These are phyloP conservation scores for Symbiotaphrina buchneri DNA, from an alignment of 495 filamentous ascomycete genomes.

Conservation along the genomic window DNA sequence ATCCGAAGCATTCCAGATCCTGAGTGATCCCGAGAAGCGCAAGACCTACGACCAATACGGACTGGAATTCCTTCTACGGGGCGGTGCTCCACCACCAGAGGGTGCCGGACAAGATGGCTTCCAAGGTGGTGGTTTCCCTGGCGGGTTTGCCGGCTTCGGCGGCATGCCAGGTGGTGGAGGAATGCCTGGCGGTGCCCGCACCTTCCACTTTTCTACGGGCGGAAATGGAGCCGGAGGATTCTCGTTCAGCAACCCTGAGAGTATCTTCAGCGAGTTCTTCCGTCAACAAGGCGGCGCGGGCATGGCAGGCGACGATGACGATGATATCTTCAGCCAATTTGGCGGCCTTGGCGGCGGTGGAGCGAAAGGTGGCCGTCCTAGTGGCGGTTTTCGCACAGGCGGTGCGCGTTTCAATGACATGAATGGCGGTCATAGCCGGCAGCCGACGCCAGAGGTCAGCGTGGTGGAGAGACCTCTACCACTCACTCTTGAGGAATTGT, in stretches of 20 bases:
- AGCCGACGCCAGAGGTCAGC: conserved; percentile 60
- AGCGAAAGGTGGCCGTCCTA: conserved; percentile 13
- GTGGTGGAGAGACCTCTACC: conserved; percentile 69
- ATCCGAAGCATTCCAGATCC: conserved; percentile 92
- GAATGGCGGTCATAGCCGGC: conserved; percentile 7
- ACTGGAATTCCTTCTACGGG: conserved; percentile 75
- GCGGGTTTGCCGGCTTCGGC: conserved; percentile 27
- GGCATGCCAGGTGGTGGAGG: conserved; percentile 26
- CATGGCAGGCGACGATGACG: conserved; percentile 27
- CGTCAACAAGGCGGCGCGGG: conserved; percentile 24
- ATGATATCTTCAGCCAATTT: no score
- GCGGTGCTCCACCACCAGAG: conserved; percentile 49
- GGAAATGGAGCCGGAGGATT: conserved; percentile 31
- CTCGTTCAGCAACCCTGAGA: conserved; percentile 59
- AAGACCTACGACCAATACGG: conserved; percentile 91
- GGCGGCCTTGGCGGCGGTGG: conserved; percentile 17
- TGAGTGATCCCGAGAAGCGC: conserved; percentile 91
- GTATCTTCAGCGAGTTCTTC: conserved; percentile 69
- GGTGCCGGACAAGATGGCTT: conserved; percentile 32
- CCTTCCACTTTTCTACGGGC: conserved; percentile 56
- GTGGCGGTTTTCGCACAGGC: background rate
- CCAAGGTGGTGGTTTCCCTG: conserved; percentile 15
- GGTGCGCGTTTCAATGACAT: conserved; percentile 1
- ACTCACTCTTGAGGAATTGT: conserved; percentile 73
- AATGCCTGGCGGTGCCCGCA: conserved; percentile 22